Conservation (phyloP, 352 stramenopile genomes). For the Phytopythium sindhum region DNA sequence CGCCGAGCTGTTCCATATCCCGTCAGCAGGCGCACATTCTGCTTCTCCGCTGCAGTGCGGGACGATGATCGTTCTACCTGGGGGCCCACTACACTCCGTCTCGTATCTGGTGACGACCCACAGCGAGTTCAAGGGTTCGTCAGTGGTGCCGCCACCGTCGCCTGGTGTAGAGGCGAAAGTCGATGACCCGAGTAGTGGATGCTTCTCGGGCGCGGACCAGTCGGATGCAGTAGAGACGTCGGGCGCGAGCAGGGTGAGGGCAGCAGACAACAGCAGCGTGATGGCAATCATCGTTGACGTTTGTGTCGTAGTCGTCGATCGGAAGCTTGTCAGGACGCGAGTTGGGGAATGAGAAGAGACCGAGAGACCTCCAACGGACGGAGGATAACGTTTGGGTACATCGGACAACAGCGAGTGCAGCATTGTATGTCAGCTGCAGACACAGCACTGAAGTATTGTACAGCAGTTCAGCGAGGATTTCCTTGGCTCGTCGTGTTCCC, state of each 20-base stretch:
- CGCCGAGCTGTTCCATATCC: neutral
- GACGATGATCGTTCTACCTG: too few species aligned
- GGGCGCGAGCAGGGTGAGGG: neutral
- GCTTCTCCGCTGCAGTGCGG: too few species aligned
- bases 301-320: too few species aligned
- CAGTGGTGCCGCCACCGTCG: neutral
- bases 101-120: neutral
- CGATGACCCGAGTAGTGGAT: neutral
- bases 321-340: neutral
- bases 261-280: neutral
- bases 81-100: neutral
- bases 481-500: too few species aligned
- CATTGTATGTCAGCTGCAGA: too few species aligned
- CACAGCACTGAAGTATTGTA: too few species aligned
- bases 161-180: neutral
- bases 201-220: neutral
- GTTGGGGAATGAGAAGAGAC: too few species aligned
- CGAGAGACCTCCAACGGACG: too few species aligned
- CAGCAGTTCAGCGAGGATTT: too few species aligned
- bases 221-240: neutral
- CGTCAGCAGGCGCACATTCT: too few species aligned
- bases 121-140: neutral
- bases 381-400: too few species aligned
- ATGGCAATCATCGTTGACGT: neutral
- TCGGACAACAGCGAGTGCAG: too few species aligned